phyloP scores from a whole-genome alignment of 352 stramenopile species.

The Globisporangium nodosum region DNA sequence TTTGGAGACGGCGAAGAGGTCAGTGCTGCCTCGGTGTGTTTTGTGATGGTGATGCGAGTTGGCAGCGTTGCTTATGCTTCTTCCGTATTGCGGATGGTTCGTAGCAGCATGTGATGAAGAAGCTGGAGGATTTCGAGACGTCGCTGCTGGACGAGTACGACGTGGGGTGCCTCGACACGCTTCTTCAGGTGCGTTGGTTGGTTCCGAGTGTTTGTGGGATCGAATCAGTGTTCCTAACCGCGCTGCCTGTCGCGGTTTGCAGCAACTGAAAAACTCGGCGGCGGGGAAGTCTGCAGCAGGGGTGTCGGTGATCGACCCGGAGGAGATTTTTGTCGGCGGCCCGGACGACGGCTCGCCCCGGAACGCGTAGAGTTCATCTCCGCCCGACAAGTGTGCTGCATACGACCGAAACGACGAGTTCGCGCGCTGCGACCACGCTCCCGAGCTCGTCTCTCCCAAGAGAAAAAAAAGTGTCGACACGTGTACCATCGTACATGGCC shows the following conservation, averaged over 20 bases:
- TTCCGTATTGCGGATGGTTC: slow-evolving; percentile 6
- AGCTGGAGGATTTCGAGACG: slow-evolving; percentile 83
- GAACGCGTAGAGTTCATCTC: slow-evolving; percentile 20
- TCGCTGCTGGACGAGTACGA: slow-evolving; percentile 87
- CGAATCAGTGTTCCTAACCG: too few species aligned
- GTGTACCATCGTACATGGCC: not conserved
- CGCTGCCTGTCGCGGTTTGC: not conserved
- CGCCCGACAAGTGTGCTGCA: not conserved
- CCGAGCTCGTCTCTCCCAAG: not conserved
- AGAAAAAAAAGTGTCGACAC: not conserved
- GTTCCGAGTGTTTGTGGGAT: not conserved
- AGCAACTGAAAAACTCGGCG: slow-evolving; percentile 61
- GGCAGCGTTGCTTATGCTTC: slow-evolving; percentile 14
- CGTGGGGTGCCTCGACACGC: slow-evolving; percentile 75
- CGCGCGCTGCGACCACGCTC: too few species aligned
- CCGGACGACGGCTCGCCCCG: slow-evolving; percentile 28
- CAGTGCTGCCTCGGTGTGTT: slow-evolving; percentile 7
- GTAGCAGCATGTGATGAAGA: slow-evolving; percentile 85
- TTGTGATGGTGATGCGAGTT: not conserved
- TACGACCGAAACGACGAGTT: not conserved
- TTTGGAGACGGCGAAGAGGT: slow-evolving; percentile 80
- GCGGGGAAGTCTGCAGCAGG: slow-evolving; percentile 30
- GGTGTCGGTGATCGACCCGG: slow-evolving; percentile 42
- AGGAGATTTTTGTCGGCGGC: slow-evolving; percentile 50
- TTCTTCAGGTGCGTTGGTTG: slow-evolving; percentile 43